phyloP scores from a whole-genome alignment of 2,329 filamentous ascomycete species.

The Pochonia chlamydosporia region DNA sequence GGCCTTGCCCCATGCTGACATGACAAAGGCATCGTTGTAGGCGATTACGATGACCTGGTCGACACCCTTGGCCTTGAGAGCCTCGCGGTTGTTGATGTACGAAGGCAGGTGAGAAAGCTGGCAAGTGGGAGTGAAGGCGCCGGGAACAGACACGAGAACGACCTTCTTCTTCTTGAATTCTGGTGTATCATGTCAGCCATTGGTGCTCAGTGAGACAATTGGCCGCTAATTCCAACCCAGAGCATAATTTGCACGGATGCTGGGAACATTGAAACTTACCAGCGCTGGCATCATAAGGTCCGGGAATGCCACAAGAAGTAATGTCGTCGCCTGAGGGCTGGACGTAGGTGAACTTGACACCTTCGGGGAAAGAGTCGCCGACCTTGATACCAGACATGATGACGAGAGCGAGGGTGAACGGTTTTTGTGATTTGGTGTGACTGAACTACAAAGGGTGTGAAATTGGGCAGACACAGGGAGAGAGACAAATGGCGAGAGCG shows the following conservation, averaged over 20 bases:
- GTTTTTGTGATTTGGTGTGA: background rate
- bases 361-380: conserved; percentile 78
- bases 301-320: conserved; percentile 71
- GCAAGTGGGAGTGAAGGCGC: conserved; percentile 85
- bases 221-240: too few relatives aligned
- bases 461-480: background rate
- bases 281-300: conserved; percentile 74
- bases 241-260: too few relatives aligned
- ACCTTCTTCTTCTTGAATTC: conserved; percentile 53
- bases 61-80: conserved; percentile 74
- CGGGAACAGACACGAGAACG: conserved; percentile 51
- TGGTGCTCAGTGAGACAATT: background rate
- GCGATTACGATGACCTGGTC: conserved; percentile 78
- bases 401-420: background rate
- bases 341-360: conserved; percentile 78
- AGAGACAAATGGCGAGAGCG: background rate
- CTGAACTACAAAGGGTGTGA: background rate
- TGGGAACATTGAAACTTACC: too few relatives aligned
- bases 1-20: conserved; percentile 87
- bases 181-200: conserved; percentile 17
- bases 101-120: conserved; percentile 74
- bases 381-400: conserved; percentile 62
- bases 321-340: conserved; percentile 69
- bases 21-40: conserved; percentile 80
- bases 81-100: conserved; percentile 66